Evolutionary conservation across 1,284 basidiomycete species (phyloP), one percentile per base, ranked within the genome.

Genomic region (Kwoniella shivajii): DNA sequence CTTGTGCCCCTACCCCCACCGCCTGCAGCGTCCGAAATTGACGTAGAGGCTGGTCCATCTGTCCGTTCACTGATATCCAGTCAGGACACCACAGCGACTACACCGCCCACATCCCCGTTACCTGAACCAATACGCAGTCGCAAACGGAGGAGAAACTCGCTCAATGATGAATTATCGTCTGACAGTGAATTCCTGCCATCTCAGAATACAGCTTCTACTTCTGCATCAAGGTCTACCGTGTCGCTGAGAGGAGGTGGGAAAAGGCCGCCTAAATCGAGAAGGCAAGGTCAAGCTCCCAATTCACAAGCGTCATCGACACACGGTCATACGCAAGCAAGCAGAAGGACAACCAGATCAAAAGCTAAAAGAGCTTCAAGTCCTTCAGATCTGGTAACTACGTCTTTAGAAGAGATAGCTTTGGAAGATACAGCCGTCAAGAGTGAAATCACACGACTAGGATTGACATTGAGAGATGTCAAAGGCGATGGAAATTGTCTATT

Each of bases 401-500:
- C 56, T 6, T 46, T 61, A 24, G 60, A 61, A 36, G 55, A 56
- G 3, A 61, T 61, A 18, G 52, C 57, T 13, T 7, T 56, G 29
- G 60, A 61, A 36, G 60, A 61, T 30, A 37, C 48, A 22, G 42
- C 50, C 5, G 56, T 61, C 26, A 57, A 57, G 30, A 29, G 29
- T n/a, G 60, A 61, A 24, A 45, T 71, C 16, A 27, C 58, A 11
- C 62, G 74, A 11, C 46, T 76, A 20, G 64, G 64, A 6, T 59
- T 76, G 24, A 46, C 39, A 4, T 57, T 76, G 47, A 62, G 74
- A 16, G 72, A 76, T 50, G 71, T 76, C 1, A 61, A 67, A n/a
- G 72, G 71, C 29, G 74, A 76, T 61, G 74, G 74, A 16, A 76
- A 76, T 56, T 76, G 74, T 53, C 56, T 74, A 22, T 76, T 76